These are phyloP conservation scores for Leccinum imitatum DNA, from an alignment of 768 basidiomycete genomes.

Conservation along the genomic window DNA sequence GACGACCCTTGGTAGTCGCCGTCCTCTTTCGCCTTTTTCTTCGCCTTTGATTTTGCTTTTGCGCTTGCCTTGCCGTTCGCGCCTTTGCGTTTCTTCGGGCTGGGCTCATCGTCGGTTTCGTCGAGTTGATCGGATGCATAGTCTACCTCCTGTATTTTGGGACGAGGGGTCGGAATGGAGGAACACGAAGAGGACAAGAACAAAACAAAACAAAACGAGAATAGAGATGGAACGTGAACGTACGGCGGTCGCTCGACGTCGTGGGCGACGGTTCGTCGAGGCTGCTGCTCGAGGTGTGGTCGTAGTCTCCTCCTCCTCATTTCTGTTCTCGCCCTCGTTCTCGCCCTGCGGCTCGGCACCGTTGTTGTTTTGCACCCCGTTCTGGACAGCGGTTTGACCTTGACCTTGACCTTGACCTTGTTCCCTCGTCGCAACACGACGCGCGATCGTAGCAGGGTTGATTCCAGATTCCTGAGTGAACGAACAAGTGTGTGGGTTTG, in stretches of 20 bases:
- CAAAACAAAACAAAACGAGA: not conserved
- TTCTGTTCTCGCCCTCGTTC: constrained; percentile 7
- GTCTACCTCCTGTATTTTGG: constrained; percentile 30
- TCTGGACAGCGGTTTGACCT: constrained; percentile 31
- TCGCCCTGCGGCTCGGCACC: constrained; percentile 18
- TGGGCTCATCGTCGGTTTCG: constrained; percentile 45
- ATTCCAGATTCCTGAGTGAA: constrained; percentile 50
- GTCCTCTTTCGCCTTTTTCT: constrained; percentile 42
- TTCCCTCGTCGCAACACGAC: constrained; percentile 34
- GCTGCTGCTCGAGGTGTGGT: not conserved
- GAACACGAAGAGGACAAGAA: not conserved
- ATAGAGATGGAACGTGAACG: not conserved
- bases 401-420: constrained; percentile 28
- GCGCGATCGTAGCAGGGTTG: constrained; percentile 41
- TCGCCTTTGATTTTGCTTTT: constrained; percentile 40
- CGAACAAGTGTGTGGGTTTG: not conserved
- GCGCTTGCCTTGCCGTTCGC: constrained; percentile 42
- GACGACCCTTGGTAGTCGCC: constrained; percentile 53
- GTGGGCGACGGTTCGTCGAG: constrained; percentile 18
- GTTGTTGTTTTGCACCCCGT: constrained; percentile 11
- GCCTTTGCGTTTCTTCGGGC: constrained; percentile 56
- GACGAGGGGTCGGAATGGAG: not conserved
- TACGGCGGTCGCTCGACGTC: constrained; percentile 14
- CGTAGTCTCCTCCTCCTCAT: not conserved
- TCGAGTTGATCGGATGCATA: constrained; percentile 80